Evolutionary conservation across 108 stramenopile genomes (phyloP).

Genomic region (Conticribra guillardii): DNA sequence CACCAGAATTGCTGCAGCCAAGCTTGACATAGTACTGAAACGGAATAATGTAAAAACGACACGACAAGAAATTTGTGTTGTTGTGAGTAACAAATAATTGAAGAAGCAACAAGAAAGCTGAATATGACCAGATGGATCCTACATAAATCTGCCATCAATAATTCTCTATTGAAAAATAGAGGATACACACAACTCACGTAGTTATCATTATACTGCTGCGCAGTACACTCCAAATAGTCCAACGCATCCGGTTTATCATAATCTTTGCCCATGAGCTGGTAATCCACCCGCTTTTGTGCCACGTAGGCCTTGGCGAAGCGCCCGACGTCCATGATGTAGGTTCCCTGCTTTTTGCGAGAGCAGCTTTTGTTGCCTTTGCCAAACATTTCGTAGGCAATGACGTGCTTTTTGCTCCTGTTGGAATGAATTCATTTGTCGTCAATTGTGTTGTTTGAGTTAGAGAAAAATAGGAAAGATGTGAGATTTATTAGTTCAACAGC

Average conservation of each 20-base stretch:
- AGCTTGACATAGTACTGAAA: slow-evolving; percentile 47
- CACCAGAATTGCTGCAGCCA: slow-evolving; percentile 35
- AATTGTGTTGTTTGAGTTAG: too few relatives aligned
- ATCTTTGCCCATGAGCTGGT: slow-evolving; percentile 28
- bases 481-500: slow-evolving; percentile 3
- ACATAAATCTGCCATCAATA: too few relatives aligned
- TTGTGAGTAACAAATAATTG: too few relatives aligned
- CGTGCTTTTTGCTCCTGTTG: slow-evolving; percentile 41
- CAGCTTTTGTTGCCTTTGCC: slow-evolving; percentile 43
- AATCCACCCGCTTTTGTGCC: slow-evolving; percentile 37
- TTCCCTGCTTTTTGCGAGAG: slow-evolving; percentile 20
- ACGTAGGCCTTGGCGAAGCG: slow-evolving; percentile 41
- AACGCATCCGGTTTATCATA: slow-evolving; percentile 37
- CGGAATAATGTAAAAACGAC: neutral
- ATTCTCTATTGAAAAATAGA: too few relatives aligned
- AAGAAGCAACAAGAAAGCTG: too few relatives aligned
- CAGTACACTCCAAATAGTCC: slow-evolving; percentile 35
- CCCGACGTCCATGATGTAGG: slow-evolving; percentile 41
- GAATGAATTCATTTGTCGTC: neutral
- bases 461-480: too few relatives aligned
- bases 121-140: too few relatives aligned
- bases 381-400: slow-evolving; percentile 45
- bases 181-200: too few relatives aligned
- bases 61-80: neutral
- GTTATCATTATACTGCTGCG: slow-evolving; percentile 27